A percentile compares a stretch with the other conserved stretches of the same genome.
phyloP scores from a whole-genome alignment of 805 yeast genomes.

The Kuraishia borneana region DNA sequence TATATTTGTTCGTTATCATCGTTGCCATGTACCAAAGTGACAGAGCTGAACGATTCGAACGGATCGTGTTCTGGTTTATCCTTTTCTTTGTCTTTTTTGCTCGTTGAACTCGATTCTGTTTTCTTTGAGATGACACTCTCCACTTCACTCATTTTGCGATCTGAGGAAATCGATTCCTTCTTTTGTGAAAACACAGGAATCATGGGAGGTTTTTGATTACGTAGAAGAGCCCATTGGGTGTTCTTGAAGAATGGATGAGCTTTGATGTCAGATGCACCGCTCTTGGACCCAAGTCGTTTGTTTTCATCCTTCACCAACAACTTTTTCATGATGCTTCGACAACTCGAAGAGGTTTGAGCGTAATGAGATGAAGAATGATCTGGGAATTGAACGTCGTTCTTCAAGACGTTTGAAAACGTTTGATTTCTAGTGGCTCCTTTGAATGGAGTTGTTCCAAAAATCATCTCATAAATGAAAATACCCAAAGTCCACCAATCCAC shows the following conservation, averaged over 20 bases:
- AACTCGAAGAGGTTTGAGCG: conserved; percentile 56
- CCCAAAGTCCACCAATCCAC: conserved; percentile 99
- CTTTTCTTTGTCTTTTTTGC: neutral
- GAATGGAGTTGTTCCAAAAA: conserved; percentile 93
- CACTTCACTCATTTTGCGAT: neutral
- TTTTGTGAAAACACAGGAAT: conserved; percentile 54
- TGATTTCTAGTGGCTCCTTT: conserved; percentile 83
- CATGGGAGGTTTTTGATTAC: conserved; percentile 93
- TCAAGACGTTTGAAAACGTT: conserved; percentile 81
- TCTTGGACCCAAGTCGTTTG: conserved; percentile 79
- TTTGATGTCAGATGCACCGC: conserved; percentile 93
- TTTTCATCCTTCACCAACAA: conserved; percentile 80
- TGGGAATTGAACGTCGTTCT: conserved; percentile 72
- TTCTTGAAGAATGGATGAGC: conserved; percentile 84
- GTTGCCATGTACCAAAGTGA: conserved; percentile 72
- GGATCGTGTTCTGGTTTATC: conserved; percentile 40
- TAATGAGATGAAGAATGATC: conserved; percentile 31
- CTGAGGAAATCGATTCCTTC: conserved; percentile 2
- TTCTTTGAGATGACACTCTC: neutral
- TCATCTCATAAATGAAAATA: conserved; percentile 85
- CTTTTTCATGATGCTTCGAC: conserved; percentile 73
- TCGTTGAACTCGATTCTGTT: neutral
- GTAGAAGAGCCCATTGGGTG: conserved; percentile 88
- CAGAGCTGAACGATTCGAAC: conserved; percentile 74
- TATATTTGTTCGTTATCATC: conserved; percentile 33